Conservation (phyloP, 805 yeast genomes). For the Teunomyces gatunensis region DNA sequence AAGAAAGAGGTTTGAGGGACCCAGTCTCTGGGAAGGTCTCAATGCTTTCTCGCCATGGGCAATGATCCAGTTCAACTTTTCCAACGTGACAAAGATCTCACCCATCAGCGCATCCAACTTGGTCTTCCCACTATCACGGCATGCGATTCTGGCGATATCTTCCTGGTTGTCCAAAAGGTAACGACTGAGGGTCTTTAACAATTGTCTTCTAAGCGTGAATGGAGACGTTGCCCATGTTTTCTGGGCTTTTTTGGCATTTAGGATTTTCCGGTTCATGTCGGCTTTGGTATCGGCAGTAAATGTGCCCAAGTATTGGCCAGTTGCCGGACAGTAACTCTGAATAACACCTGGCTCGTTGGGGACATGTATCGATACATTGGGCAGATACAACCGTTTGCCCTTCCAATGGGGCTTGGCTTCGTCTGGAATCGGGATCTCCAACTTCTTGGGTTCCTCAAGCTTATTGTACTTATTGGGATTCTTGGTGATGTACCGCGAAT, state of each 20-base stretch:
- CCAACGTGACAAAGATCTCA: conserved; percentile 91
- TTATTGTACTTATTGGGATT: conserved; percentile 40
- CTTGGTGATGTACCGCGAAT: conserved; percentile 35
- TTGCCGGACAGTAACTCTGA: conserved; percentile 93
- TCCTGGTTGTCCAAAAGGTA: conserved; percentile 81
- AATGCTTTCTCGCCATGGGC: conserved; percentile 76
- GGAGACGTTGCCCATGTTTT: conserved; percentile 48
- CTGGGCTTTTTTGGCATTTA: conserved; percentile 55
- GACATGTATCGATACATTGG: conserved; percentile 50
- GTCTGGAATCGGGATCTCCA: conserved; percentile 61
- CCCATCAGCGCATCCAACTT: conserved; percentile 96
- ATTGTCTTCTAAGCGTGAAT: conserved; percentile 64
- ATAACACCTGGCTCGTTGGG: conserved; percentile 64
- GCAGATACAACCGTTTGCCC: conserved; percentile 70
- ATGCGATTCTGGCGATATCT: conserved; percentile 84
- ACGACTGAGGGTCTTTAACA: conserved; percentile 67
- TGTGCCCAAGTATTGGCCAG: conserved; percentile 83
- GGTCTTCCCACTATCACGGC: conserved; percentile 95
- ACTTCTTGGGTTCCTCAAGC: conserved; percentile 44
- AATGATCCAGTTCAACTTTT: conserved; percentile 86
- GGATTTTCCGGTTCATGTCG: conserved; percentile 69
- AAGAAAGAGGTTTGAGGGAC: conserved; percentile 83
- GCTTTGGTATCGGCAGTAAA: conserved; percentile 59
- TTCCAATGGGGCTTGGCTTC: conserved; percentile 91
- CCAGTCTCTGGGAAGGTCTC: conserved; percentile 73